These are phyloP conservation scores for Moniliophthora roreri DNA, from an alignment of 1,284 basidiomycete genomes.

Conservation along the genomic window DNA sequence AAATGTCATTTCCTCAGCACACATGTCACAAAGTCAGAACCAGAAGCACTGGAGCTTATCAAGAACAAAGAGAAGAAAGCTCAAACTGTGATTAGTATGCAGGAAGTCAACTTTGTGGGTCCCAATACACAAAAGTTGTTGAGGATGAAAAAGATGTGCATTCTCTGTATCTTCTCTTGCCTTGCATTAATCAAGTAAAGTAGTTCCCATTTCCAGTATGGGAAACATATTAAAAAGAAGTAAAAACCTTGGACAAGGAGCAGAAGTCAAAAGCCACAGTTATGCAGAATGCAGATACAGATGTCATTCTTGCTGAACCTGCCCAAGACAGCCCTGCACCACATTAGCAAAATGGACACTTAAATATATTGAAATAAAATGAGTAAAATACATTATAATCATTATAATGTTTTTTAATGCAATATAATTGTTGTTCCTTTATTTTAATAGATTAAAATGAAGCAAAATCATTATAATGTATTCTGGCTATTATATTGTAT, in stretches of 20 bases:
- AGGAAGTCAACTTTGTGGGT: conserved; percentile 77
- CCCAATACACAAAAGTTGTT: conserved; percentile 57
- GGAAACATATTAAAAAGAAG: conserved; percentile 62
- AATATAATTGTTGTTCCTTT: no score
- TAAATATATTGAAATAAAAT: no score
- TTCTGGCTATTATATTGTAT: no score
- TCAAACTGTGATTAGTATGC: conserved; percentile 45
- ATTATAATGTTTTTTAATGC: no score
- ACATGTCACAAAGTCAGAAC: conserved; percentile 45
- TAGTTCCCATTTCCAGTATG: conserved; percentile 71
- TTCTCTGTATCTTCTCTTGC: background rate
- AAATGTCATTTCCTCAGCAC: conserved; percentile 90
- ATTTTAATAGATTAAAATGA: no score
- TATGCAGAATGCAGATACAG: no score
- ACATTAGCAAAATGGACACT: no score
- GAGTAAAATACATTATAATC: no score
- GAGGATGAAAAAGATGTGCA: conserved; percentile 64
- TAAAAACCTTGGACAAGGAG: conserved; percentile 43
- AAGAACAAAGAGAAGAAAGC: conserved; percentile 56
- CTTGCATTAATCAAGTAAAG: conserved; percentile 3
- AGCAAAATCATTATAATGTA: no score
- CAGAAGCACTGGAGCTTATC: no score
- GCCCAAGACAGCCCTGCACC: no score
- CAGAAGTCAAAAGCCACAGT: conserved; percentile 25
- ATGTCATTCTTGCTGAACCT: no score